These are phyloP conservation scores for Austroboletus niveus DNA, from an alignment of 1,284 basidiomycete species.

Conservation along the genomic window DNA sequence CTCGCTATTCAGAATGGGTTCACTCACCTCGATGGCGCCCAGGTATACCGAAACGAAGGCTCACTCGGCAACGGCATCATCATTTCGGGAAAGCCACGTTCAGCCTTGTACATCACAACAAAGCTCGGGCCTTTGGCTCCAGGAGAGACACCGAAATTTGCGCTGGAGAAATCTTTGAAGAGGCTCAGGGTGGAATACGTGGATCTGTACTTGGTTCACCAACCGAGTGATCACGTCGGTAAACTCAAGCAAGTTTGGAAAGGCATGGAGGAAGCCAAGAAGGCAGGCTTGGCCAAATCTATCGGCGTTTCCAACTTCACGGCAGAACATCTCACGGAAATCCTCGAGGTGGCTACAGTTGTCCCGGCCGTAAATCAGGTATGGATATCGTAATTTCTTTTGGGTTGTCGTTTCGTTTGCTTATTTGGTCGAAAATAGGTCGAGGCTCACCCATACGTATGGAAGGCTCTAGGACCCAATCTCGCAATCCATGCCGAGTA, in stretches of 20 bases:
- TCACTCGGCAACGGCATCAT: conserved; percentile 54
- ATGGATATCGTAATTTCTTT: conserved; percentile 3
- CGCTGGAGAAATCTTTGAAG: conserved; percentile 51
- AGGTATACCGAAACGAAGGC: conserved; percentile 63
- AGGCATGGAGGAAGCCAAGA: conserved; percentile 66
- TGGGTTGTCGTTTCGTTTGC: background rate
- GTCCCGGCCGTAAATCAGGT: conserved; percentile 81
- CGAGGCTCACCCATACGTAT: conserved; percentile 81
- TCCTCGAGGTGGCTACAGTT: conserved; percentile 58
- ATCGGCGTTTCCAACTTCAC: conserved; percentile 88
- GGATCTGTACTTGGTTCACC: conserved; percentile 77
- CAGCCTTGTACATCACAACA: conserved; percentile 61
- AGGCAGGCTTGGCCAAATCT: conserved; percentile 66
- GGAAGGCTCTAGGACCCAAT: conserved; percentile 54
- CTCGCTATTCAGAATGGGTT: conserved; percentile 61
- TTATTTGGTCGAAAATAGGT: conserved; percentile 46
- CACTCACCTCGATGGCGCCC: conserved; percentile 72
- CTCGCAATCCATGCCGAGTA: conserved; percentile 55
- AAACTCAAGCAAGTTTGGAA: conserved; percentile 62
- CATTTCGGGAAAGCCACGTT: conserved; percentile 46
- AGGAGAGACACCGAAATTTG: conserved; percentile 47
- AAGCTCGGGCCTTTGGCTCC: conserved; percentile 45
- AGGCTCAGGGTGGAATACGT: conserved; percentile 70
- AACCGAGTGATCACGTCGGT: conserved; percentile 38
- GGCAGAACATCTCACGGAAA: conserved; percentile 60